Base-by-base conservation (phyloP, 306 rosid genomes). In the Calophaca sinica region DNA sequence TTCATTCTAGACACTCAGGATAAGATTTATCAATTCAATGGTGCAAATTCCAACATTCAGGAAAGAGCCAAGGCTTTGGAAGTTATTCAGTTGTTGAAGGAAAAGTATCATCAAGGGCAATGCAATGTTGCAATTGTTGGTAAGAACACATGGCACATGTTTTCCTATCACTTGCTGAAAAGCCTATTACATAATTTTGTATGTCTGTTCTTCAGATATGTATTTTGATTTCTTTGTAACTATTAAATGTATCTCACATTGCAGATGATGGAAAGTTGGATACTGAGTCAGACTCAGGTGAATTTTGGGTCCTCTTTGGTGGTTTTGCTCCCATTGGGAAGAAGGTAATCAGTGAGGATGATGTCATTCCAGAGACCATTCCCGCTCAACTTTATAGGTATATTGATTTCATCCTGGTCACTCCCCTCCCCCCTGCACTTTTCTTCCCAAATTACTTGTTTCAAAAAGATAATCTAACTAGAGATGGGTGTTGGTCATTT, bases 301-400 rank as follows among this genome's bases (percentile, higher is more conserved):
- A 96, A 76, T 96, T 96, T 77, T 96, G 99, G 99, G 98, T 96
- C 80, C 97, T 96, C 80, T 87, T 96, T 67, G 99, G 99, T 78
- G 99, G 99, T 66, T 96, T 96, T 82, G 99, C 99, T 73, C 99
- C 99, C 42, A 96, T 96, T 78, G 97, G 92, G 70, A 96, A 96
- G 90, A 96, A 92, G 86, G 89, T 96, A 46, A 70, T 83, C 31
- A 42, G 78, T 38, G 99, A 96, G 76, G 99, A 96, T 83, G 99
- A 96, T 80, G 80, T 90, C 7, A 68, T 89, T 76, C 97, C 97
- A 28, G 99, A 96, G 87, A 65, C 88, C 53, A 79, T 86, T 83
- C 93, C 96, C 84, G 93, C 98, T 69, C 86, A 83, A 85, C 98
- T 96, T 26, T 89, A 85, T 66, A 86, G 99, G 99, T 96, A 82